Base-by-base conservation (phyloP, 768 basidiomycete genomes). In the Termitomyces eurrhizus region DNA sequence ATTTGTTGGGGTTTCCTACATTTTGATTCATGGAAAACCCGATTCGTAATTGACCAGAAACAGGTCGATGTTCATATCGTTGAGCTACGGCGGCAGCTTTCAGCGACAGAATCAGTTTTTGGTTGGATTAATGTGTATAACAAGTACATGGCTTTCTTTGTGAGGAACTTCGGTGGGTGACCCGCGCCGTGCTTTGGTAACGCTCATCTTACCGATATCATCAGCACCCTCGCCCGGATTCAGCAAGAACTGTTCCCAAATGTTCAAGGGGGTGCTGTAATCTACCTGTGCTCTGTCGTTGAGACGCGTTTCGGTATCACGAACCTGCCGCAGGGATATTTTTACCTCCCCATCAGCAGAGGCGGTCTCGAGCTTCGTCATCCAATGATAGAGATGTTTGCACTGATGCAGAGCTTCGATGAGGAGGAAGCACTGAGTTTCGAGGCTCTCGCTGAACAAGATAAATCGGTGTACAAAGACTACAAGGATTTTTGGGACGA, bases 321-420 rank as follows among this genome's bases (percentile, higher is more conserved):
- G 55, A 33, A 56, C 26, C 35, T 56, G 8, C 55, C 55, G 21
- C 44, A 48, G 29, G 48, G 57, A n/a, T 58, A 50, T 49, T 53
- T 41, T 39, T 44, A 51, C 57, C 36, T 56, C 11, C 64, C 64
- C 5, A 66, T 60, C 62, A 66, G 55, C 45, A 46, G 42, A 21
- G 55, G 55, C 21, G 55, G 55, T 58, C 24, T 66, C 59, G 71
- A 72, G 57, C 58, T 74, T 13, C 67, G 67, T 52, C 75, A 79
- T 50, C 71, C 73, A 1, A 72, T 78, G 66, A 66, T 79, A 24
- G 75, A 77, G 56, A 67, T 75, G 24, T 68, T 78, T 42, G 68
- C 73, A 1, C 52, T 77, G 58, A 64, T 53, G 54, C 52, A 61
- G 5, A 65, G 50, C n/a, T 36, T 57, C 1, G 36, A 53, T 21